Conservation (phyloP, 441 rosid genomes). For the Pelargonium citronellum region DNA sequence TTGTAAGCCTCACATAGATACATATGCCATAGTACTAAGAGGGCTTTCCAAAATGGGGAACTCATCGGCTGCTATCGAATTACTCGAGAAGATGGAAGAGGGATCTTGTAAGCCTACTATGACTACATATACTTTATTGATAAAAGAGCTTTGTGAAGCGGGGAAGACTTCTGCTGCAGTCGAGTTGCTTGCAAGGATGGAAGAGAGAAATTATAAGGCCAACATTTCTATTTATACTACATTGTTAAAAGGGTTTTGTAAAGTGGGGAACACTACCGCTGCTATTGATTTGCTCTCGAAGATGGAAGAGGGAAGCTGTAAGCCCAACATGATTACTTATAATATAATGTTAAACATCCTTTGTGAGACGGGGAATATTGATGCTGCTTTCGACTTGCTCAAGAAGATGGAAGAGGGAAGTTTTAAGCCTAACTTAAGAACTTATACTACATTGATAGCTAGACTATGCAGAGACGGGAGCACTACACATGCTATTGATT, state of each 20-base stretch:
- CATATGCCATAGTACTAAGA: background rate
- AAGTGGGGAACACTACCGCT: too few relatives aligned
- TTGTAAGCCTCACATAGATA: conserved; percentile 13
- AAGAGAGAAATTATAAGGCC: background rate
- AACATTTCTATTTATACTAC: background rate
- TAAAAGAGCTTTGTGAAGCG: background rate
- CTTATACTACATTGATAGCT: conserved; percentile 5
- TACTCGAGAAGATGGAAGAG: conserved; percentile 11
- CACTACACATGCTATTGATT: background rate
- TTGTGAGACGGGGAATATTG: background rate
- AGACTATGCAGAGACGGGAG: background rate
- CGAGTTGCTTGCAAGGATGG: background rate
- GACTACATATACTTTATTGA: background rate
- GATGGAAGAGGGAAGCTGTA: background rate
- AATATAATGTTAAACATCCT: background rate
- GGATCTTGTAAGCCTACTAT: conserved; percentile 8
- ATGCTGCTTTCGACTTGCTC: background rate
- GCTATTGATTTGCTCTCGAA: background rate
- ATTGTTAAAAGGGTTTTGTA: background rate
- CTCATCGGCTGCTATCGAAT: background rate
- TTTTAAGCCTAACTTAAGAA: background rate
- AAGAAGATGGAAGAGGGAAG: conserved; percentile 1
- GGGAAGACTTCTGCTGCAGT: background rate
- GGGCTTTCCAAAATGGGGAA: conserved; percentile 15
- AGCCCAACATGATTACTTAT: background rate